Evolutionary conservation across 805 yeast genomes (phyloP).

Genomic region (Metschnikowia vanudenii): DNA sequence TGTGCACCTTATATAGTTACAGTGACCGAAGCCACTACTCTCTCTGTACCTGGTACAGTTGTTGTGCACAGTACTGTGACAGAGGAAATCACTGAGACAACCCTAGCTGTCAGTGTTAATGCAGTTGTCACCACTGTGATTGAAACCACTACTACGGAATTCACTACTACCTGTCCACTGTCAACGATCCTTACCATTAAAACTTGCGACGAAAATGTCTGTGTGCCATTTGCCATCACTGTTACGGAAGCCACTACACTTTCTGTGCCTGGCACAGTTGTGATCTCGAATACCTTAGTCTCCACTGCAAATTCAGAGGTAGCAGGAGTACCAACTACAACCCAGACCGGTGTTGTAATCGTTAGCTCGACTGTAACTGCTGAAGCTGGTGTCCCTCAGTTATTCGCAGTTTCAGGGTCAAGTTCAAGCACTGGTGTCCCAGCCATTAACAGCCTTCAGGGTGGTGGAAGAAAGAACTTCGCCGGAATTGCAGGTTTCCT

Average conservation of each 20-base stretch:
- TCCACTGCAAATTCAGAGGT: neutral
- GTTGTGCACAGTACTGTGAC: constrained; percentile 22
- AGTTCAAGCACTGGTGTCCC: neutral
- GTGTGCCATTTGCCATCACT: constrained; percentile 27
- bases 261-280: constrained; percentile 27
- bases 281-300: neutral
- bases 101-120: too few species aligned
- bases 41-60: constrained; percentile 32
- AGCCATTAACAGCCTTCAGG: constrained; percentile 12
- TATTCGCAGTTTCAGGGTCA: neutral
- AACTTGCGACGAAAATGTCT: constrained; percentile 27
- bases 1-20: constrained; percentile 28
- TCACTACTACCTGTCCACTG: constrained; percentile 38
- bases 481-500: constrained; percentile 14
- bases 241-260: constrained; percentile 33
- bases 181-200: constrained; percentile 34
- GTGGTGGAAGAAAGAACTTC: constrained; percentile 39
- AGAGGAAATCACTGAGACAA: neutral
- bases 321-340: neutral
- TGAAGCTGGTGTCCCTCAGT: neutral
- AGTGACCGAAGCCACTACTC: constrained; percentile 30
- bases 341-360: neutral
- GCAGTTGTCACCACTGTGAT: neutral
- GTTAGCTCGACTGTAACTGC: neutral
- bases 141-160: constrained; percentile 17